These are phyloP conservation scores for Irpex sp. DNA, from an alignment of 1,284 basidiomycete genomes.

Conservation along the genomic window DNA sequence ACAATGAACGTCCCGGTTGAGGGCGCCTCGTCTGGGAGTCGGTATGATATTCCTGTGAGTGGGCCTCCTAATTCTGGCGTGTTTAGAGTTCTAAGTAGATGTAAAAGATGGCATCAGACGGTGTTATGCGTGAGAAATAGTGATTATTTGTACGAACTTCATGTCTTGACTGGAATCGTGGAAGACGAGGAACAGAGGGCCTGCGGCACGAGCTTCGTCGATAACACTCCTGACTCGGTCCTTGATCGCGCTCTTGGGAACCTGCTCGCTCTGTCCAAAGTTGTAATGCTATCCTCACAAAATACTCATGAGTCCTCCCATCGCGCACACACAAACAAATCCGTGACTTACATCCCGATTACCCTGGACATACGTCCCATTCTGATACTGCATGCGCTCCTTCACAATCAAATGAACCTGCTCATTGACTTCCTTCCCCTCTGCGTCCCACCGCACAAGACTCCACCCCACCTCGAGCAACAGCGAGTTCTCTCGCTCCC, in stretches of 20 bases:
- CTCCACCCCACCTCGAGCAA: constrained; percentile 80
- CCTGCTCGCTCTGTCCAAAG: constrained; percentile 58
- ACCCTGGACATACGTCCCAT: constrained; percentile 57
- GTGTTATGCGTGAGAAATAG: not conserved
- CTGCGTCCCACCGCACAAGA: constrained; percentile 46
- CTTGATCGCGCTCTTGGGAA: constrained; percentile 51
- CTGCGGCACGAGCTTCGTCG: constrained; percentile 34
- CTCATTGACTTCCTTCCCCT: constrained; percentile 41
- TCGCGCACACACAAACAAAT: not conserved
- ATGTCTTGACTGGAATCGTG: constrained; percentile 75
- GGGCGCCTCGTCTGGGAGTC: constrained; percentile 53
- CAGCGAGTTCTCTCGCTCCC: constrained; percentile 68
- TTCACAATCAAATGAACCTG: constrained; percentile 64
- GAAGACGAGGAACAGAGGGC: constrained; percentile 76
- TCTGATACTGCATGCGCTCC: constrained; percentile 53
- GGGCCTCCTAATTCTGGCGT: constrained; percentile 45
- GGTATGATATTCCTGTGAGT: constrained; percentile 46
- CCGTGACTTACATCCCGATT: constrained; percentile 48
- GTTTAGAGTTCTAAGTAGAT: constrained; percentile 45
- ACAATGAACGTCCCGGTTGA: constrained; percentile 57
- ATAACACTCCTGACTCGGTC: constrained; percentile 49
- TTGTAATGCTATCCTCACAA: constrained; percentile 47
- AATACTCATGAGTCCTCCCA: not conserved
- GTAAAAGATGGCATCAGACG: no score
- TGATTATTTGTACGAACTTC: constrained; percentile 41